Evolutionary conservation across 345 rosid species (phyloP), one percentile per base, ranked within the genome.

Genomic region (Hypericum perforatum): DNA sequence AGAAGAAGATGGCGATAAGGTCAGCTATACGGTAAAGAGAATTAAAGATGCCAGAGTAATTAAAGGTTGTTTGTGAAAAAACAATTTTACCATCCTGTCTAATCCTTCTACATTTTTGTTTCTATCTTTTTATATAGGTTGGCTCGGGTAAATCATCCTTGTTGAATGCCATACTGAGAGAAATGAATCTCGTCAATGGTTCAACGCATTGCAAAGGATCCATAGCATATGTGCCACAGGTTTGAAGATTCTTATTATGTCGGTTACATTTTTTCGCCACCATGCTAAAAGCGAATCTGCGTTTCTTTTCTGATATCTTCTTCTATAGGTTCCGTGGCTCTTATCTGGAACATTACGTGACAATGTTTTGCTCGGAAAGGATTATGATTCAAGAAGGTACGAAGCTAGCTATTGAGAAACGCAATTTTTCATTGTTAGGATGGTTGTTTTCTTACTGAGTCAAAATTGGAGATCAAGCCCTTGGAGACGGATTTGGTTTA

Each of bases 141-240:
- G 94, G 98, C 58, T 86, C 94, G 39, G 98, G 98, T 50, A 86
- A 90, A 76, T 86, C 98, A 58, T 86, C 98, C 53, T 74, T 90
- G 72, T 65, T 90, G 64, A 71, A 78, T 74, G 74, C 83, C 22
- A 65, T 90, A 37, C 60, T 90, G 66, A 85, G 89, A 7, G 98
- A 86, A 69, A 82, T 63, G 81, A 63, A 43, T 61, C 75, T 81
- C 45, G 67, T 82, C 55, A 72, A 43, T 62, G 96, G 98, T 66
- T 82, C 81, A 50, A 61, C 84, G 51, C 50, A 51, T 50, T 67
- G 73, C 62, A 63, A 62, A 60, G 89, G 87, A 59, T 79, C 89
- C 41, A 54, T 76, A 13, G 87, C 87, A 59, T 90, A 86, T 60
- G 96, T 87, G 41, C 89, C 98, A 14, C 98, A 86, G 98, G 98